phyloP scores from a whole-genome alignment of 345 rosid genomes.

The Eucalyptus tenuipes region DNA sequence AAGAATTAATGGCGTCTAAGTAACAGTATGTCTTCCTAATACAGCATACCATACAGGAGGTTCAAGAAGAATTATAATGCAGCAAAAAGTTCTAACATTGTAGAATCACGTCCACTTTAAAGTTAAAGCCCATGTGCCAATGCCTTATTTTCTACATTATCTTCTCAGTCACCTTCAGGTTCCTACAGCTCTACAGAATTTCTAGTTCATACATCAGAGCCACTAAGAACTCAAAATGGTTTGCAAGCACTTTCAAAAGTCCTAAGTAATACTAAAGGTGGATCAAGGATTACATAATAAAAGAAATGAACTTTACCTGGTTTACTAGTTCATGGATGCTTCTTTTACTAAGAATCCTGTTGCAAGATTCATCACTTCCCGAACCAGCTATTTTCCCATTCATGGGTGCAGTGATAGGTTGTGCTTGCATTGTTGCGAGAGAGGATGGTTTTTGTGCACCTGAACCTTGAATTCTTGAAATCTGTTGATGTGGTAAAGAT shows the following conservation, averaged over 20 bases:
- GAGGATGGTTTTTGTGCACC: slow-evolving; percentile 47
- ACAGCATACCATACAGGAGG: neutral
- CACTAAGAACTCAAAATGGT: neutral
- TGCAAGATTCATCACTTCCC: slow-evolving; percentile 49
- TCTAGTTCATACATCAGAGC: neutral
- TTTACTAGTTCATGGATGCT: slow-evolving; percentile 73
- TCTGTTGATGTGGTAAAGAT: slow-evolving; percentile 51
- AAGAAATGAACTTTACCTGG: slow-evolving; percentile 40
- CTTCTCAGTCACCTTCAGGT: neutral
- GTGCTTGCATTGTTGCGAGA: slow-evolving; percentile 29
- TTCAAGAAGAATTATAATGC: neutral
- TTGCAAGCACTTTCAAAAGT: neutral
- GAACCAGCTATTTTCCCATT: slow-evolving; percentile 29
- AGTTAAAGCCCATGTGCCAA: neutral
- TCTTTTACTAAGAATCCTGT: slow-evolving; percentile 72
- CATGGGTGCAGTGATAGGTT: slow-evolving; percentile 27
- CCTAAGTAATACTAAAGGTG: neutral
- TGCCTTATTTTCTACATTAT: neutral
- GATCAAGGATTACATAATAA: neutral
- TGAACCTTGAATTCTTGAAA: slow-evolving; percentile 22
- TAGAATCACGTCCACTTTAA: neutral
- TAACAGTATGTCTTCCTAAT: neutral
- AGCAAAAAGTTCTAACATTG: neutral
- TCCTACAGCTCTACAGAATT: neutral
- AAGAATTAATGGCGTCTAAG: neutral